Evolutionary conservation across 257 asterid species (phyloP), one percentile per base, ranked within the genome.

Genomic region (Ocimum tenuiflorum): DNA sequence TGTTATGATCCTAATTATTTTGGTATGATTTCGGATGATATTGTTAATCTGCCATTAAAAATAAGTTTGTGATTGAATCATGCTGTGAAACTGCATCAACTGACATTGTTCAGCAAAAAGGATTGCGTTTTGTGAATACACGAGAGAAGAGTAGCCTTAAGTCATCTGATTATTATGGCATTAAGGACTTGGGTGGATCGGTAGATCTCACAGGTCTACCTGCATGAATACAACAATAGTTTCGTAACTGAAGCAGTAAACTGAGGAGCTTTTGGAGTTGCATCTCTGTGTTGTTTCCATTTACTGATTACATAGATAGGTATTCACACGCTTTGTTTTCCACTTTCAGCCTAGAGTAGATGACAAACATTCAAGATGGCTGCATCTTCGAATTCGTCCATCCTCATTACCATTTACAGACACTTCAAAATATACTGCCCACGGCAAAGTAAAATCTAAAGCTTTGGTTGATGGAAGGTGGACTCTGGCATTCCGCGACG

Each of bases 321-420:
- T n/a, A n/a, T n/a, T n/a, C n/a, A n/a, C n/a, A n/a, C n/a, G n/a
- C n/a, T n/a, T 31, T 48, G 12, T 53, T 68, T 68, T 49, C 38
- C 64, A 48, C 47, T 56, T 82, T 76, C 90, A 94, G 99, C 97
- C 97, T 53, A 86, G 80, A 81, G 61, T 82, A 71, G 97, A 90
- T 19, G 97, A 88, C 51, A 88, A 81, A 63, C 96, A 90, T 65
- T 31, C 82, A 62, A 86, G 83, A 79, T 94, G 99, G 99, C 79
- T 94, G 79, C 99, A 94, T 80, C 96, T 92, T 36, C 88, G 95
- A 72, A 86, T 92, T 54, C 99, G 95, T 27, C 95, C 97, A 11
- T 78, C 94, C 12, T 68, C 91, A 17, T 81, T 86, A 49, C 95
- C 97, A 22, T 75, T 70, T 58, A 45, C 73, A 8, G 97, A 83